phyloP scores from a whole-genome alignment of 371 early-diverging fungal species.

The Apophysomyces ossiformis region DNA sequence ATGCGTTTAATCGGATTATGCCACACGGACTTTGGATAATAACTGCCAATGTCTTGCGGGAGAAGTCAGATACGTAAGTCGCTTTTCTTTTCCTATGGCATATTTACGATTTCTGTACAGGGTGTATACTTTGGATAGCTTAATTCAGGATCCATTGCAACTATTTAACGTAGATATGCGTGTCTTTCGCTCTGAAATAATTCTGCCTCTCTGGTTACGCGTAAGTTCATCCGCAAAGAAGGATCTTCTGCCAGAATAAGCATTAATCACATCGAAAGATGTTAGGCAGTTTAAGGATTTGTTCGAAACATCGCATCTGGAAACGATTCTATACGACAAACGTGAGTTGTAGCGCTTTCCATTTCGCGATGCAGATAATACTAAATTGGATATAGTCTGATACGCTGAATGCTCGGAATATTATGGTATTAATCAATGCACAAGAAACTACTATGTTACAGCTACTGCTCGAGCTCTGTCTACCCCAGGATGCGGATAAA shows the following conservation, averaged over 20 bases:
- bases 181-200: slow-evolving; percentile 49
- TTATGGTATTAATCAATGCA: slow-evolving; percentile 53
- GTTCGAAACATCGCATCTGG: slow-evolving; percentile 53
- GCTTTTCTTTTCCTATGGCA: neutral
- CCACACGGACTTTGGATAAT: slow-evolving; percentile 48
- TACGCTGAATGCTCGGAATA: slow-evolving; percentile 51
- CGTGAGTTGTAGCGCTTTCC: slow-evolving; percentile 13
- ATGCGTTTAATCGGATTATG: slow-evolving; percentile 39
- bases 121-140: slow-evolving; percentile 39
- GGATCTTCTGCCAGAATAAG: neutral
- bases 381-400: slow-evolving; percentile 13
- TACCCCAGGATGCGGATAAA: slow-evolving; percentile 28
- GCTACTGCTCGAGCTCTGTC: slow-evolving; percentile 44
- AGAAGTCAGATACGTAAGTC: slow-evolving; percentile 9
- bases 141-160: slow-evolving; percentile 56
- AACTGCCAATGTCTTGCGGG: slow-evolving; percentile 29
- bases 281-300: slow-evolving; percentile 40
- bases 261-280: slow-evolving; percentile 20
- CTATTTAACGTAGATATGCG: slow-evolving; percentile 57
- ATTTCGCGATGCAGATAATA: neutral
- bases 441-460: slow-evolving; percentile 62
- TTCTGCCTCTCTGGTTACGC: slow-evolving; percentile 60
- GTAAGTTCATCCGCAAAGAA: slow-evolving; percentile 34
- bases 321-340: slow-evolving; percentile 38
- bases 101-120: slow-evolving; percentile 7